Base-by-base conservation (phyloP, 805 yeast species). In the Spathaspora sp. region DNA sequence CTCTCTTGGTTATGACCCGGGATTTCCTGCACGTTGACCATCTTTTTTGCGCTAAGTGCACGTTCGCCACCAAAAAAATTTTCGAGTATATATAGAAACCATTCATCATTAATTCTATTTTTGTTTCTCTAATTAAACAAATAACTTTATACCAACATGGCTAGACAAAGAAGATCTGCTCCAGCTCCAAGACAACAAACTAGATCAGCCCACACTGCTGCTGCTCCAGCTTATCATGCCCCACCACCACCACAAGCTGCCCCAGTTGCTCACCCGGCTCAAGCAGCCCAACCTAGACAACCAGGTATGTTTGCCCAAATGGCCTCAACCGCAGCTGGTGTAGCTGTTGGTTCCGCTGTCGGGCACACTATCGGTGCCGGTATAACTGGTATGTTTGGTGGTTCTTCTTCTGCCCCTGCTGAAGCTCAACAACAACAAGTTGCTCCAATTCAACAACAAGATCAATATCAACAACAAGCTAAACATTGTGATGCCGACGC, bases 261-360 rank as follows among this genome's bases (percentile, higher is more conserved):
- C n/a, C n/a, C n/a, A 31, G 66, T 77, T 28, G 74, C 79, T 49
- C 86, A 77, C 65, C 80, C 82, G 42, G 82, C 79, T 62, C 73
- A 76, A 46, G 61, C 58, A 49, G 78, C 86, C 46, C 82, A 81
- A 54, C 55, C 64, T 47, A 78, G 77, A 54, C 80, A 76, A 56
- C 97, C 97, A 46, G 97, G 98, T 63, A 63, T 93, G 67, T 92
- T 93, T 64, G 88, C 93, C 54, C 96, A 94, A 75, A 94, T 94
- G 99, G 98, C 98, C 40, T 79, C 96, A 46, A 94, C 99, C 47
- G 99, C 99, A 51, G 99, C 98, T 47, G 99, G 99, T 85, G 99
- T 94, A 44, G 99, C 98, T 50, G 97, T 94, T 52, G 99, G 99
- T 63, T 89, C 97, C 49, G 86, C 98, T 55, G 85, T 93, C 50